Evolutionary conservation across 164 flowering plant species (phyloP).

Genomic region (Annona cherimola): DNA sequence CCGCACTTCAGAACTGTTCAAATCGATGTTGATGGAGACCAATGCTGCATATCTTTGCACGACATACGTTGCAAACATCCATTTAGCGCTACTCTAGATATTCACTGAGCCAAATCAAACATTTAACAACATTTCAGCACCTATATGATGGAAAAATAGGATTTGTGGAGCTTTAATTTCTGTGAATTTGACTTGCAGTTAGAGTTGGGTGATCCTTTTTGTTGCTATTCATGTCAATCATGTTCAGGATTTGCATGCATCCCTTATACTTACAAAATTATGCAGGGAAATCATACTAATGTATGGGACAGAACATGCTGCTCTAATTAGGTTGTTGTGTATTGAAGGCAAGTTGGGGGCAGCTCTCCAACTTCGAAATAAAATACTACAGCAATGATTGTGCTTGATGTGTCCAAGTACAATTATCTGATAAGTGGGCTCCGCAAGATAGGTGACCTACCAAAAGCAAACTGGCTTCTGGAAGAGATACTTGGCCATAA

Average conservation of each 20-base stretch:
- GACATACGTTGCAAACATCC: no score
- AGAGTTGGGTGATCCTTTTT: not conserved
- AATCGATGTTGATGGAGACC: no score
- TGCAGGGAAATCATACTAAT: slow-evolving; percentile 52
- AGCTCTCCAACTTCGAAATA: slow-evolving; percentile 47
- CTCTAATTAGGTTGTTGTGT: slow-evolving; percentile 42
- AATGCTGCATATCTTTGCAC: no score
- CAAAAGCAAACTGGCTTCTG: slow-evolving; percentile 49
- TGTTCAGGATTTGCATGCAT: no score
- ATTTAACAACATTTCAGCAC: no score
- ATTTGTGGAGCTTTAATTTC: not conserved
- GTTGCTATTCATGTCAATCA: not conserved
- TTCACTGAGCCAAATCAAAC: no score
- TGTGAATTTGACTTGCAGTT: not conserved
- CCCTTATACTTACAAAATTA: not conserved
- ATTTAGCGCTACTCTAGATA: no score
- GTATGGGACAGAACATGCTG: slow-evolving; percentile 20
- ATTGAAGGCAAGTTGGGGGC: slow-evolving; percentile 49
- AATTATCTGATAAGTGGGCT: slow-evolving; percentile 60
- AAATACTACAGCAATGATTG: slow-evolving; percentile 32
- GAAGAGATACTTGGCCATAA: slow-evolving; percentile 52
- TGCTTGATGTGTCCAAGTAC: slow-evolving; percentile 54
- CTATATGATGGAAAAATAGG: not conserved
- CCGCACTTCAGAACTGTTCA: no score
- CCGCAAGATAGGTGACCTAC: slow-evolving; percentile 49